Evolutionary conservation across 179 eudicot species (phyloP).

Genomic region (Carnegiea gigantea): DNA sequence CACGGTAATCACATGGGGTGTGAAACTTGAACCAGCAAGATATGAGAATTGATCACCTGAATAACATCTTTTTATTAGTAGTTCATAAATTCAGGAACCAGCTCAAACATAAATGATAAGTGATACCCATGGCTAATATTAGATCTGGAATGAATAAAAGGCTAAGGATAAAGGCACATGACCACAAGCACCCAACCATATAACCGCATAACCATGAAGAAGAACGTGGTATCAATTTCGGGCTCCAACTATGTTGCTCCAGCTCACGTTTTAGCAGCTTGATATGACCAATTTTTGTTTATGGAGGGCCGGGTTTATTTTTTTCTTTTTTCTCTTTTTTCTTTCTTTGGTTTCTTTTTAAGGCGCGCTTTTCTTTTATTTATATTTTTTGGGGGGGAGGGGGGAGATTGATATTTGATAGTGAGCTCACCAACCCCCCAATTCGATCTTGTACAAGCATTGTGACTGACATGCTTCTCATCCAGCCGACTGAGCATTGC

Average conservation of each 20-base stretch:
- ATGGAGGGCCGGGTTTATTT: too few relatives aligned
- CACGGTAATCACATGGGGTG: conserved; percentile 74
- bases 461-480: too few relatives aligned
- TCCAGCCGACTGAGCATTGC: too few relatives aligned
- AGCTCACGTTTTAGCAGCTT: not conserved
- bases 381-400: not conserved
- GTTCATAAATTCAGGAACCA: not conserved
- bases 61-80: conserved; percentile 9
- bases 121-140: not conserved
- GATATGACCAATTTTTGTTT: not conserved
- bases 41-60: conserved; percentile 48
- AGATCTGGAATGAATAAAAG: not conserved
- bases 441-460: too few relatives aligned
- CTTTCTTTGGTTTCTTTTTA: too few relatives aligned
- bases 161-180: not conserved
- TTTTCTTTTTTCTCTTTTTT: too few relatives aligned
- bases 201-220: not conserved
- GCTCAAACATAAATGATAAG: not conserved
- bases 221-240: not conserved
- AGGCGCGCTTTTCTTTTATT: not conserved
- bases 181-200: not conserved
- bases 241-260: not conserved
- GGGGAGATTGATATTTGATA: not conserved
- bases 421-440: too few relatives aligned
- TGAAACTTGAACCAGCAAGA: conserved; percentile 57